Evolutionary conservation across 768 basidiomycete species (phyloP).

Genomic region (Mycena amicta): DNA sequence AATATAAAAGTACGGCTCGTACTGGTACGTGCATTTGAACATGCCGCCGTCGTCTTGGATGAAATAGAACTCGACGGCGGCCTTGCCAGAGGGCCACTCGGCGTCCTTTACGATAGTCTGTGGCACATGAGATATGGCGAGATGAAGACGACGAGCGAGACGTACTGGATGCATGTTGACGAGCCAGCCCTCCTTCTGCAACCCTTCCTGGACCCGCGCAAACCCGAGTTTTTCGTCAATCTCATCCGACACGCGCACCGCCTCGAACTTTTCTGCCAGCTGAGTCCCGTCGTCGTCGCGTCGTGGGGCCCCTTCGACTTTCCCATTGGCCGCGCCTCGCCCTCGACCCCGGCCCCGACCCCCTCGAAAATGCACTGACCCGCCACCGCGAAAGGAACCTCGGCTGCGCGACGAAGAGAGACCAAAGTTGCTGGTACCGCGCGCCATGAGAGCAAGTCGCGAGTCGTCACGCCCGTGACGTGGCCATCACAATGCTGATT

Average conservation of each 20-base stretch:
- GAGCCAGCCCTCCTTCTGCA: slow-evolving; percentile 84
- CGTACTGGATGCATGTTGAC: slow-evolving; percentile 98
- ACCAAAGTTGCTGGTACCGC: slow-evolving; percentile 60
- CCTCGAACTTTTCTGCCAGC: slow-evolving; percentile 84
- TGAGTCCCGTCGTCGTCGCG: slow-evolving; percentile 91
- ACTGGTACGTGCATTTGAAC: slow-evolving; percentile 92
- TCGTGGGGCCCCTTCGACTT: slow-evolving; percentile 55
- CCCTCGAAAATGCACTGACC: slow-evolving; percentile 48
- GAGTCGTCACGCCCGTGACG: slow-evolving; percentile 21
- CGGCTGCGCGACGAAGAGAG: slow-evolving; percentile 54
- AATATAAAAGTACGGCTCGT: slow-evolving; percentile 94
- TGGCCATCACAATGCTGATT: not conserved
- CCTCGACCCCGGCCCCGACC: slow-evolving; percentile 60
- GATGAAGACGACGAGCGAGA: slow-evolving; percentile 18
- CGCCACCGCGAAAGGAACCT: slow-evolving; percentile 48
- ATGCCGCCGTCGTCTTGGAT: slow-evolving; percentile 95
- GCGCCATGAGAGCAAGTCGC: slow-evolving; percentile 13
- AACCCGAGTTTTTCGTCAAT: slow-evolving; percentile 96
- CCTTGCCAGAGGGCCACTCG: slow-evolving; percentile 79
- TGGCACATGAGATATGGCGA: not conserved
- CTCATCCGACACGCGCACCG: slow-evolving; percentile 73
- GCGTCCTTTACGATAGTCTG: slow-evolving; percentile 88
- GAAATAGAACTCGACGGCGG: slow-evolving; percentile 96
- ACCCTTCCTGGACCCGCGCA: slow-evolving; percentile 75
- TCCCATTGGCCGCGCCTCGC: slow-evolving; percentile 33